Evolutionary conservation across 331 rosid genomes (phyloP).

Genomic region (Pyracantha coccinea): DNA sequence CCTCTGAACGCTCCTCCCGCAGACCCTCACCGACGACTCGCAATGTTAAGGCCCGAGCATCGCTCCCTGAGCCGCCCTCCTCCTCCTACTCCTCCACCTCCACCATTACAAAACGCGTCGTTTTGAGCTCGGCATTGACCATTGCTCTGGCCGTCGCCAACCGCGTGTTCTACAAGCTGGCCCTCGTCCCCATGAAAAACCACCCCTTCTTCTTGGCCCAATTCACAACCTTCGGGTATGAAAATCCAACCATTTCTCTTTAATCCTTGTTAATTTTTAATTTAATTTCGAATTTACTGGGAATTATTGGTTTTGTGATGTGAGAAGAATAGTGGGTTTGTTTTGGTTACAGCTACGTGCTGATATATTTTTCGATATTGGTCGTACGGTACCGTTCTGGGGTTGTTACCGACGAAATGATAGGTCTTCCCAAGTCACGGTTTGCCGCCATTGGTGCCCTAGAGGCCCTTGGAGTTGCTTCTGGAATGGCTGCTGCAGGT

Average conservation of each 20-base stretch:
- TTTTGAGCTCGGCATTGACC: constrained; percentile 37
- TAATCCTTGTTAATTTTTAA: background rate
- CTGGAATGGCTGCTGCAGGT: constrained; percentile 91
- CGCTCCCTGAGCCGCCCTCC: constrained; percentile 22
- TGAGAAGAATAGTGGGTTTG: background rate
- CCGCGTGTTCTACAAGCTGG: constrained; percentile 80
- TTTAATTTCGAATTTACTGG: background rate
- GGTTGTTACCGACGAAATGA: constrained; percentile 74
- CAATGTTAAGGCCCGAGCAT: constrained; percentile 28
- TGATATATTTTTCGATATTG: constrained; percentile 55
- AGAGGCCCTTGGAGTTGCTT: constrained; percentile 78
- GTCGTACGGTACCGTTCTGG: constrained; percentile 54
- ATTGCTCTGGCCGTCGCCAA: constrained; percentile 55
- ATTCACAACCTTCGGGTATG: constrained; percentile 65
- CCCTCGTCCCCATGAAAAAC: constrained; percentile 70
- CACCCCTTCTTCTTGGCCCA: constrained; percentile 88
- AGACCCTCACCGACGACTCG: background rate
- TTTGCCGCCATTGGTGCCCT: constrained; percentile 62
- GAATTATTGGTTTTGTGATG: background rate
- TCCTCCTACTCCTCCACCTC: constrained; percentile 4
- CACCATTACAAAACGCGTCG: constrained; percentile 17
- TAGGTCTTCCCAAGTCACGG: constrained; percentile 58
- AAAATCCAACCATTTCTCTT: background rate
- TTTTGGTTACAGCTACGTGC: constrained; percentile 49
- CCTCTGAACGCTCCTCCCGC: background rate